Base-by-base conservation (phyloP, 208 protist genomes). In the Trypanosoma lewisi region DNA sequence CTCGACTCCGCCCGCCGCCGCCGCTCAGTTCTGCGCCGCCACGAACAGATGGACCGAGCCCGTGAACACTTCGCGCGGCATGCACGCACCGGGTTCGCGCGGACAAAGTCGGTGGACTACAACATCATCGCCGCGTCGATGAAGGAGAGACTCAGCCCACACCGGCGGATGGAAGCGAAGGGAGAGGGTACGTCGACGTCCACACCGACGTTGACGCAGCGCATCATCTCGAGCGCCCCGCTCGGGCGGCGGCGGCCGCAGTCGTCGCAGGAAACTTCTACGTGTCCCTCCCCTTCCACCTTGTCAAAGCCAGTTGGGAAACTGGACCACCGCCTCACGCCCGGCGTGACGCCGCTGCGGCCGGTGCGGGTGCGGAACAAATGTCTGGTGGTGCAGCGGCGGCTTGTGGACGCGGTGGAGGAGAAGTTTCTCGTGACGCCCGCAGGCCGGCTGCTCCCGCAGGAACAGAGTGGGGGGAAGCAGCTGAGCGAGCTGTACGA, bases 1-100 rank as follows among this genome's bases (percentile, higher is more conserved):
- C 75, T 77, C 27, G n/a, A 3, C 12, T 52, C 48, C n/a, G 42
- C 33, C 6, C 51, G 45, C 19, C 50, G 54, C 49, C 47, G 52
- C 27, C 56, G 7, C 6, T 11, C 5, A 3, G 51, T 59, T 12
- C 41, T 52, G 44, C 16, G 33, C 11, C 9, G 28, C 2, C 30
- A 21, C 12, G 9, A 42, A 21, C 3, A 36, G 23, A 0, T 60
- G 39, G 41, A 58, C 6, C 27, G 50, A 30, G 23, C 52, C 5
- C 50, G 62, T 7, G 12, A 50, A 17, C 23, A 31, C 21, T 27
- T 48, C n/a, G 12, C 16, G 9, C 19, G 19, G 33, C 33, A 23
- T 27, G 19, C 14, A 21, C 4, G 31, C 1, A 28, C 52, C 25
- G 33, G 19, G 31, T 5, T n/a, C 12, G 21, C 23, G 52, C 12